Conservation (phyloP, 2,329 filamentous ascomycete genomes). For the Fusarium sp. region DNA sequence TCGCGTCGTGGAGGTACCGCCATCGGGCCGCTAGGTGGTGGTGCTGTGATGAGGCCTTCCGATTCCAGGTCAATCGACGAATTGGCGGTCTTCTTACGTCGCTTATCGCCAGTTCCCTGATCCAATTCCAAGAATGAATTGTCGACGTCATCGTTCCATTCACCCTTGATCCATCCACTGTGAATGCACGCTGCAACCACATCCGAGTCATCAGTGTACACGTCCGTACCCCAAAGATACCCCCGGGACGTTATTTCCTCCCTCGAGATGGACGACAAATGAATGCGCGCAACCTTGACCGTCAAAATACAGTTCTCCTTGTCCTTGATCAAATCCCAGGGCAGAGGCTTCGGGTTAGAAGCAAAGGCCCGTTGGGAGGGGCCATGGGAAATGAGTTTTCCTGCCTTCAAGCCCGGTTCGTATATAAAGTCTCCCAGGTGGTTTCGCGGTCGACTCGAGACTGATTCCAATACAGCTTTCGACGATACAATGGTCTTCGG, state of each 20-base stretch:
- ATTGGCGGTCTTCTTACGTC: slow-evolving; percentile 48
- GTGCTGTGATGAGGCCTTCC: slow-evolving; percentile 61
- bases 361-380: slow-evolving; percentile 58
- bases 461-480: slow-evolving; percentile 77
- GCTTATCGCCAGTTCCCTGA: slow-evolving; percentile 47
- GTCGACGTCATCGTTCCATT: slow-evolving; percentile 85
- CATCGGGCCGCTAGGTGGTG: slow-evolving; percentile 72
- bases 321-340: slow-evolving; percentile 76
- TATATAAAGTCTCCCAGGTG: slow-evolving; percentile 91
- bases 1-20: slow-evolving; percentile 77
- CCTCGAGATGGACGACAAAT: slow-evolving; percentile 76
- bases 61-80: slow-evolving; percentile 52
- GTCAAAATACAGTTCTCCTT: slow-evolving; percentile 93
- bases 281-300: slow-evolving; percentile 84
- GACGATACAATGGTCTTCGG: slow-evolving; percentile 76
- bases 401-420: slow-evolving; percentile 71
- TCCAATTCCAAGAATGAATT: slow-evolving; percentile 72
- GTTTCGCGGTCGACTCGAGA: slow-evolving; percentile 76
- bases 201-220: slow-evolving; percentile 97
- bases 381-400: slow-evolving; percentile 57
- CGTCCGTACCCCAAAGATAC: slow-evolving; percentile 90
- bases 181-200: slow-evolving; percentile 94
- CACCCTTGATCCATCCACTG: slow-evolving; percentile 89
- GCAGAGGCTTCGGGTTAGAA: slow-evolving; percentile 77
- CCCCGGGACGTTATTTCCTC: slow-evolving; percentile 86